A percentile compares a stretch with the other conserved stretches of the same genome.
phyloP scores from a whole-genome alignment of 2,329 filamentous ascomycete genomes.

The Aureobasidium sp. region DNA sequence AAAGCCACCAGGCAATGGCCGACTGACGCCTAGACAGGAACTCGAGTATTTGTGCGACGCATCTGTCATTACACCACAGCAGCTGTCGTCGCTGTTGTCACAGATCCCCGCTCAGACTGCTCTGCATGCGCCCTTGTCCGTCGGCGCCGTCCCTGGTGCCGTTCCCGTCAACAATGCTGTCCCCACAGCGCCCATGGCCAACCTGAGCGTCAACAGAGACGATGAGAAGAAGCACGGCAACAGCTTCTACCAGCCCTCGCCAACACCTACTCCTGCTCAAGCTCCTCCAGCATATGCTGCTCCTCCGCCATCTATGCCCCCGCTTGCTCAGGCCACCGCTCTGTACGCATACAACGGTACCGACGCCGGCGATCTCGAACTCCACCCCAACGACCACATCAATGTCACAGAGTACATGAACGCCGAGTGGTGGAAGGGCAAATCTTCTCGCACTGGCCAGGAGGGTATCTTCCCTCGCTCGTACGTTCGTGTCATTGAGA shows the following conservation, averaged over 20 bases:
- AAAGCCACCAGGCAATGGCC: background rate
- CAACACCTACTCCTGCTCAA: constrained; percentile 32
- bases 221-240: constrained; percentile 26
- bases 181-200: constrained; percentile 25
- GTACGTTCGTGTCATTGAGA: constrained; percentile 68
- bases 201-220: constrained; percentile 24
- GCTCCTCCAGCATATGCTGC: constrained; percentile 47
- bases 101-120: constrained; percentile 66
- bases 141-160: constrained; percentile 27
- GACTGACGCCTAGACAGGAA: constrained; percentile 51
- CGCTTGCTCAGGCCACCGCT: constrained; percentile 67
- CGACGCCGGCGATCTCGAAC: constrained; percentile 71
- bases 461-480: constrained; percentile 94
- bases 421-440: constrained; percentile 91
- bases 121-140: constrained; percentile 35
- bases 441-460: constrained; percentile 68
- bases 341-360: constrained; percentile 75
- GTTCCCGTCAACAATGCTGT: constrained; percentile 14
- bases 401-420: constrained; percentile 90
- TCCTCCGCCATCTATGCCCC: constrained; percentile 34
- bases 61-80: constrained; percentile 64
- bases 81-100: constrained; percentile 64
- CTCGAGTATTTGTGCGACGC: constrained; percentile 82
- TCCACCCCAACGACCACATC: constrained; percentile 73
- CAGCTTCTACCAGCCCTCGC: constrained; percentile 30